phyloP scores from a whole-genome alignment of 2,329 filamentous ascomycete species.

The Macrophomina pseudophaseolina region DNA sequence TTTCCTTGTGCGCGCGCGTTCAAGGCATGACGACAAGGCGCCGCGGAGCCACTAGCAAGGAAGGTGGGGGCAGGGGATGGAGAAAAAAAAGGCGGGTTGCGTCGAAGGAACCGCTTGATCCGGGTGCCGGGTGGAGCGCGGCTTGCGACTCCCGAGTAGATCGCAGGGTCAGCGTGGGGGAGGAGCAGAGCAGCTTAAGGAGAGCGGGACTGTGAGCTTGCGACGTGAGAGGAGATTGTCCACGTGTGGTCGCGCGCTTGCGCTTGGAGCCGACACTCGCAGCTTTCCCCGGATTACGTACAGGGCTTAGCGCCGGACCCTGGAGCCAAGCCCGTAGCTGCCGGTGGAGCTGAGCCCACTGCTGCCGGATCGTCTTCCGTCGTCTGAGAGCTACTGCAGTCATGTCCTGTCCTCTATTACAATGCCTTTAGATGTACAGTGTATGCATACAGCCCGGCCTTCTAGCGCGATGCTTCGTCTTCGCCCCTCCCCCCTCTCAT shows the following conservation, averaged over 20 bases:
- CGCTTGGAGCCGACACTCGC: conserved; percentile 2
- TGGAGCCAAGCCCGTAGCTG: not conserved
- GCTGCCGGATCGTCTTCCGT: not conserved
- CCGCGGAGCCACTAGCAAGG: conserved; percentile 17
- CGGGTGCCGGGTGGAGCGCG: not conserved
- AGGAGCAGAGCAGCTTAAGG: not conserved
- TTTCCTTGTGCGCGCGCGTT: conserved; percentile 5
- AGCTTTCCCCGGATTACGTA: conserved; percentile 16
- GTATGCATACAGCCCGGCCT: not conserved
- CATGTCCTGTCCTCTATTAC: not conserved
- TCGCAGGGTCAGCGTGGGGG: not conserved
- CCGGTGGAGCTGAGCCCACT: not conserved
- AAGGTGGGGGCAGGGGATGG: conserved; percentile 14
- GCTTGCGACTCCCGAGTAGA: not conserved
- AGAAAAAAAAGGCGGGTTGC: conserved; percentile 1
- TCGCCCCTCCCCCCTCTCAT: no score
- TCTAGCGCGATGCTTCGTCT: not conserved
- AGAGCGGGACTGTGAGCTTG: no score
- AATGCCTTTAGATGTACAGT: not conserved
- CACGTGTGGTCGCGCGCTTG: not conserved
- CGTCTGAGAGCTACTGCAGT: not conserved
- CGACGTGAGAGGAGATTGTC: not conserved
- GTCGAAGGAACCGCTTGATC: not conserved
- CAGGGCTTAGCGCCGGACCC: conserved; percentile 23
- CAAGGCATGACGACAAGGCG: conserved; percentile 23